Evolutionary conservation across 108 stramenopile species (phyloP), one percentile per base, ranked within the genome.

Genomic region (Stephanodiscus minutulus): DNA sequence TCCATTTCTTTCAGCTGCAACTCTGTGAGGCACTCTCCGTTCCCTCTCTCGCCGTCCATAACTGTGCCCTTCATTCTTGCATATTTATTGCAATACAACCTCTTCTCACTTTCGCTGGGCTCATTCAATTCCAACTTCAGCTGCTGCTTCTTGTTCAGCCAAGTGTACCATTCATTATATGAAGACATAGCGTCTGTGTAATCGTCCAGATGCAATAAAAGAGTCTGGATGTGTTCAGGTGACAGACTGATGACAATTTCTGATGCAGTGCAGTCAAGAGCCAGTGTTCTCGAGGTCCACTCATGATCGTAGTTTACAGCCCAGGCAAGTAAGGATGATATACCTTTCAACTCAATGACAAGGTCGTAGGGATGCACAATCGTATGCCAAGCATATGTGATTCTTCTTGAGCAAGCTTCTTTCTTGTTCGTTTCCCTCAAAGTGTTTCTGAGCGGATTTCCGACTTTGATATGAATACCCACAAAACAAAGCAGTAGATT

Each of bases 161-260:
- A 81, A 22, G 24, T 41, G 18, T 41, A 33, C 79, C 79, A 81
- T 52, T 81, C 74, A n/a, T 50, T 43, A 29, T 63, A 50, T 12
- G 79, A 50, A 57, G 61, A 70, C 33, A 37, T 68, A 20, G 70
- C n/a, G 33, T 81, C 79, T 8, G 58, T 71, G 21, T 48, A 81
- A 35, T 76, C 74, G 33, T 81, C 79, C n/a, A 81, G 27, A 56
- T 81, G 79, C 27, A 76, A 36, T 25, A 81, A 50, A 33, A 68
- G 43, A 8, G 79, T 81, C 35, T 81, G 72, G 20, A 81, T 58
- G 22, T 75, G 62, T 12, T 31, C 49, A 7, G 72, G 72, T 21
- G 61, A 57, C 49, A 81, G 57, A 28, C 39, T 39, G 20, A 71
- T 17, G 22, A 37, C 25, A 28, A 64, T 28, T 49, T 76, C 50